Evolutionary conservation across 2,329 filamentous ascomycete species (phyloP), one percentile per base, ranked within the genome.

Genomic region (Colletotrichum cordylinicola): DNA sequence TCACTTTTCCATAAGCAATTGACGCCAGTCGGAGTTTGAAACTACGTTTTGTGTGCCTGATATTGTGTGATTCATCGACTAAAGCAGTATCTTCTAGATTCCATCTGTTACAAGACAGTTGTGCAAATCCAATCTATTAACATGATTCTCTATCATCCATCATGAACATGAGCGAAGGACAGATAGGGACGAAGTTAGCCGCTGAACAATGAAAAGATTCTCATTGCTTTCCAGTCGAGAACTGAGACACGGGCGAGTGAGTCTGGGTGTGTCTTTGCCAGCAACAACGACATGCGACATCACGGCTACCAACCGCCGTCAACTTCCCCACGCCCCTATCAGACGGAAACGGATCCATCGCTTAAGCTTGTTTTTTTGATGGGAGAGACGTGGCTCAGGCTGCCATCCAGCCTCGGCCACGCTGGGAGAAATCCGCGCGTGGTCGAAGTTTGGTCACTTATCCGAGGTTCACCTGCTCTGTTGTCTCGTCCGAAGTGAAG

Each of bases 1-100:
- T 58, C 61, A 64, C 18, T 21, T 64, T 76, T 77, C 66, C 69
- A 66, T 66, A 73, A 33, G 68, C 68, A 77, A 77, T 73, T 67
- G 62, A 77, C 69, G 69, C 76, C 68, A 43, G 35, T 77, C 68
- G 69, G 69, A 74, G 65, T 70, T 70, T 74, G 64, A 77, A 65
- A 65, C 21, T 8, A 6, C 4, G n/a, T 48, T 2, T 13, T 5
- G 18, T 5, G 18, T 21, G 18, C 8, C 16, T 65, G 72, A 33
- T n/a, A 21, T 9, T 4, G 12, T n/a, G 37, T 55, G 70, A 62
- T 10, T 13, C 9, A 12, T 9, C 3, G 10, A 48, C 0, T 12
- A n/a, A 48, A 4, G 43, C 10, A 21, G n/a, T 12, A 48, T 48
- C 43, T n/a, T 21, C 31, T 31, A 2, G 6, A n/a, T n/a, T n/a